These are phyloP conservation scores for Pueraria montana DNA, from an alignment of 306 rosid species.

Conservation along the genomic window DNA sequence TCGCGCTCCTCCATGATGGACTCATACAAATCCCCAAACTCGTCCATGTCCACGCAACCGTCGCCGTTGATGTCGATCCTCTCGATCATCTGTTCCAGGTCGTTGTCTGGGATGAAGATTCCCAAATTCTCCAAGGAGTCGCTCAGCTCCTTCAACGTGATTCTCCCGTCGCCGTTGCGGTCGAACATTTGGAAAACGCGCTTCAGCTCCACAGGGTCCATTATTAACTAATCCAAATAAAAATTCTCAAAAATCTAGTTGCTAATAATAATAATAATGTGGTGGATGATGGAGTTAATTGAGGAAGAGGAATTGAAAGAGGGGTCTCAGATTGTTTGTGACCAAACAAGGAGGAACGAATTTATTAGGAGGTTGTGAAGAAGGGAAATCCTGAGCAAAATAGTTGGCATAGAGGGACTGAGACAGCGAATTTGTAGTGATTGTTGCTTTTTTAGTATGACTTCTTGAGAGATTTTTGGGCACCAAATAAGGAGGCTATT, in stretches of 20 bases:
- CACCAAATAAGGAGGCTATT: neutral
- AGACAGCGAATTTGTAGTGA: slow-evolving; percentile 19
- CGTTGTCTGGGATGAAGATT: slow-evolving; percentile 70
- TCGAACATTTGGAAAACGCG: slow-evolving; percentile 87
- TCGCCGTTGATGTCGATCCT: slow-evolving; percentile 75
- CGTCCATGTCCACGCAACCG: slow-evolving; percentile 74
- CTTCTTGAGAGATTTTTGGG: slow-evolving; percentile 39
- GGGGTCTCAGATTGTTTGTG: neutral
- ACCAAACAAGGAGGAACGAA: neutral
- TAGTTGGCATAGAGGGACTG: slow-evolving; percentile 54
- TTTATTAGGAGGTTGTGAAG: slow-evolving; percentile 49
- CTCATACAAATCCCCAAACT: slow-evolving; percentile 72
- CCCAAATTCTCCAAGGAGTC: slow-evolving; percentile 80
- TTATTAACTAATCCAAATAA: slow-evolving; percentile 21
- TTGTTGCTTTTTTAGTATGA: neutral
- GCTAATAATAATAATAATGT: neutral
- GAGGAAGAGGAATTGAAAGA: neutral
- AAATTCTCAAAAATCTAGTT: too few species aligned
- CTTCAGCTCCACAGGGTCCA: slow-evolving; percentile 68
- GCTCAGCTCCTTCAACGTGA: slow-evolving; percentile 70
- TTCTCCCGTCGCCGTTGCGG: slow-evolving; percentile 76
- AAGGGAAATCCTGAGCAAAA: slow-evolving; percentile 20
- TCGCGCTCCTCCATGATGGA: slow-evolving; percentile 74
- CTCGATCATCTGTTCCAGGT: slow-evolving; percentile 69
- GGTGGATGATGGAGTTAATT: too few species aligned